Conservation (phyloP, 352 stramenopile genomes). For the Thraustochytrium sp. region DNA sequence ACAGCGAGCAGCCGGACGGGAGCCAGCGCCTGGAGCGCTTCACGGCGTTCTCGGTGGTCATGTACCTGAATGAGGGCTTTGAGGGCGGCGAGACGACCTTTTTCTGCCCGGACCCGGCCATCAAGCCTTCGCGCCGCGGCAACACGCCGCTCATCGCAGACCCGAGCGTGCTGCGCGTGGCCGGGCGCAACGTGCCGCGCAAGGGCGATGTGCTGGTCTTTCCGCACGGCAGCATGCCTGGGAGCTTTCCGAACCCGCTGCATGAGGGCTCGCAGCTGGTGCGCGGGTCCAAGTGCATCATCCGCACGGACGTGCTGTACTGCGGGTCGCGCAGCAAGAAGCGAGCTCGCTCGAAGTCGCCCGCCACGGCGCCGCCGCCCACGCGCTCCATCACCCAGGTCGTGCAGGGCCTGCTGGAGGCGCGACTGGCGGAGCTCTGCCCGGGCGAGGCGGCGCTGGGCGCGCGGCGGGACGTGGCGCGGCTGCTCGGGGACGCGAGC, state of each 20-base stretch:
- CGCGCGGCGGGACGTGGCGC: not conserved
- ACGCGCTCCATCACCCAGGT: not conserved
- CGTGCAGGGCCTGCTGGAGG: not conserved
- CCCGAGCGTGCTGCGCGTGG: not conserved
- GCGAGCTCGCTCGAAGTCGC: too few relatives aligned
- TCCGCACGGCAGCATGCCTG: not conserved
- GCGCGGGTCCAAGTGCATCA: constrained; percentile 22
- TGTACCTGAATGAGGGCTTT: constrained; percentile 41
- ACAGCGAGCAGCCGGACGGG: not conserved
- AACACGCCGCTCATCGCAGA: constrained; percentile 27
- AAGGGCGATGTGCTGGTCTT: constrained; percentile 23
- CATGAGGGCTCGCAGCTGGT: constrained; percentile 4
- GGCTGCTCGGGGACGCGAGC: not conserved
- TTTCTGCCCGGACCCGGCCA: not conserved
- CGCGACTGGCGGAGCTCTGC: not conserved
- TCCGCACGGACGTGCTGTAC: constrained; percentile 27
- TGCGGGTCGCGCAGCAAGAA: not conserved
- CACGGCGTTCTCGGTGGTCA: constrained; percentile 21
- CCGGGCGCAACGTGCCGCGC: not conserved
- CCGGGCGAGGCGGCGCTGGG: not conserved
- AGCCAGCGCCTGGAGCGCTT: not conserved
- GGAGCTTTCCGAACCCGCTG: not conserved
- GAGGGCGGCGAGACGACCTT: constrained; percentile 37
- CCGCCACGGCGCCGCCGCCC: not conserved
- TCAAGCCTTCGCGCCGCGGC: not conserved